These are phyloP conservation scores for Mortierella sp. DNA, from an alignment of 371 early-diverging fungal genomes.

Conservation along the genomic window DNA sequence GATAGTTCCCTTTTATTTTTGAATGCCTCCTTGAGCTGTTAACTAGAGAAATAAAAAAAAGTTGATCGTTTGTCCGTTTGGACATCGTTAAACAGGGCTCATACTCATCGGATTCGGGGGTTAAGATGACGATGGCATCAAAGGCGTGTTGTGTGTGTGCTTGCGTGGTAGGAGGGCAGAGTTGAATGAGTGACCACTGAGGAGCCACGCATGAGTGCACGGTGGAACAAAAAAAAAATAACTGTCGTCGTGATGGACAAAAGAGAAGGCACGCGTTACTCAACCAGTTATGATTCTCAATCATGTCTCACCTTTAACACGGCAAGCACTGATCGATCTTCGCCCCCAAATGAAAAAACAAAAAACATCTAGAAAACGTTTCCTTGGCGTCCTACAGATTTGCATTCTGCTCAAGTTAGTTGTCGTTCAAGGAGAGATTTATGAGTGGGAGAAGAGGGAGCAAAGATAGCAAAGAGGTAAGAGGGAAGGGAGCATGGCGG, in stretches of 20 bases:
- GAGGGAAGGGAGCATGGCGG: background rate
- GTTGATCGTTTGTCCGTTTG: background rate
- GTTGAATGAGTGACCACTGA: background rate
- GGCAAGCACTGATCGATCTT: background rate
- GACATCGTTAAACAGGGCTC: background rate
- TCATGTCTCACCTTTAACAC: background rate
- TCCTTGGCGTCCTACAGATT: background rate
- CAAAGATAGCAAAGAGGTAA: background rate
- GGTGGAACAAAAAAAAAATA: background rate
- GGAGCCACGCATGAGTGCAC: background rate
- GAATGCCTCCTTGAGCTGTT: too few species aligned
- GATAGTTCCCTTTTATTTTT: too few species aligned
- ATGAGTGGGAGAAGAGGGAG: background rate
- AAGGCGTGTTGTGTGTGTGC: background rate
- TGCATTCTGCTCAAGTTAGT: background rate
- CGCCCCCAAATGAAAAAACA: too few species aligned
- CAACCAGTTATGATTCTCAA: too few species aligned
- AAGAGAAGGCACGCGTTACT: background rate
- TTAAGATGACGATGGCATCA: background rate
- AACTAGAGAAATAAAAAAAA: too few species aligned
- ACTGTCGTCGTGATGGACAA: background rate
- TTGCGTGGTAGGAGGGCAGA: background rate
- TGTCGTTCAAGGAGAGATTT: background rate
- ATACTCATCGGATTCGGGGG: background rate
- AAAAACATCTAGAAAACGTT: background rate